phyloP scores from a whole-genome alignment of 2,329 filamentous ascomycete species.

The Aspergillus brasiliensis region DNA sequence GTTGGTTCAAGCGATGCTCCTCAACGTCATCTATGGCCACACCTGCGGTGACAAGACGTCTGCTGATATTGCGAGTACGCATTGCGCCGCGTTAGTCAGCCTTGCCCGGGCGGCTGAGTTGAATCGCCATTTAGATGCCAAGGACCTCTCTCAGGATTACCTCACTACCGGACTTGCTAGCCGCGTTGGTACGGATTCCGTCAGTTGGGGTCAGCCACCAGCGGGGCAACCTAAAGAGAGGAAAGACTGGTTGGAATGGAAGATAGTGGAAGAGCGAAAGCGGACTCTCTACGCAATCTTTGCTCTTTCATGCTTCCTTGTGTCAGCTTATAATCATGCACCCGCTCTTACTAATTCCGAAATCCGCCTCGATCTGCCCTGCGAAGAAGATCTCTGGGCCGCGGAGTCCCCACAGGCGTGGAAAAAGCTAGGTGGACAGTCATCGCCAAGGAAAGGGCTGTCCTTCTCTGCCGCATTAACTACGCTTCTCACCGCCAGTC shows the following conservation, averaged over 20 bases:
- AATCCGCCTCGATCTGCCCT: slow-evolving; percentile 83
- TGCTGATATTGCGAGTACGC: slow-evolving; percentile 88
- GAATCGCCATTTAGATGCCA: slow-evolving; percentile 49
- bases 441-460: slow-evolving; percentile 69
- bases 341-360: slow-evolving; percentile 93
- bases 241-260: slow-evolving; percentile 85
- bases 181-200: slow-evolving; percentile 44
- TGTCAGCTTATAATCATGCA: slow-evolving; percentile 89
- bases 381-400: slow-evolving; percentile 87
- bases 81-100: slow-evolving; percentile 87
- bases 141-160: slow-evolving; percentile 41
- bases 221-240: slow-evolving; percentile 38
- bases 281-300: slow-evolving; percentile 91
- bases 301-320: slow-evolving; percentile 84
- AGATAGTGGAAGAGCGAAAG: slow-evolving; percentile 84
- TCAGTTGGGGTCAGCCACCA: slow-evolving; percentile 40
- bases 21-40: slow-evolving; percentile 94
- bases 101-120: slow-evolving; percentile 87
- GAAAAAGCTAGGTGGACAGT: slow-evolving; percentile 72
- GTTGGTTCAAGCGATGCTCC: slow-evolving; percentile 94
- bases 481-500: slow-evolving; percentile 76
- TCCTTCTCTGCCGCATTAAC: slow-evolving; percentile 83
- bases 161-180: slow-evolving; percentile 56
- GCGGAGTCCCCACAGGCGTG: slow-evolving; percentile 83
- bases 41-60: slow-evolving; percentile 90